A percentile compares a stretch with the other conserved stretches of the same genome.
Conservation (phyloP, 2,329 filamentous ascomycete genomes). For the Nannizziopsis barbatae region DNA sequence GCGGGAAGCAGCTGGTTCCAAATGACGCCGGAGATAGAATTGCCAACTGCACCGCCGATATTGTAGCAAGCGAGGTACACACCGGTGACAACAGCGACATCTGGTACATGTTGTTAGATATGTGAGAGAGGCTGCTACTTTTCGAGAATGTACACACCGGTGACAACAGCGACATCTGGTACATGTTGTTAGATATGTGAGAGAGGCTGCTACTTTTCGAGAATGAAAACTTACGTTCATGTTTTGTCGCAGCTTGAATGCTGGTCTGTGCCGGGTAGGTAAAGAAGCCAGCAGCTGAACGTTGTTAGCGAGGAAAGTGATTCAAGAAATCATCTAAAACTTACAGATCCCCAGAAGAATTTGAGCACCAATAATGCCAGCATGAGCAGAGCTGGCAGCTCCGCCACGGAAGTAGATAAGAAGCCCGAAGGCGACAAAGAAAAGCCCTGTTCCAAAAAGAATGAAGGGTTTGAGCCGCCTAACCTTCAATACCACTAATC, state of each 20-base stretch:
- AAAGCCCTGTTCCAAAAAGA: constrained; percentile 48
- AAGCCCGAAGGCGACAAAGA: constrained; percentile 55
- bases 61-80: constrained; percentile 54
- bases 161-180: constrained; percentile 51
- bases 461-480: constrained; percentile 55
- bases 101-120: constrained; percentile 15
- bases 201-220: neutral
- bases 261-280: constrained; percentile 42
- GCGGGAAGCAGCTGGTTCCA: constrained; percentile 49
- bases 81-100: constrained; percentile 54
- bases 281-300: constrained; percentile 48
- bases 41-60: constrained; percentile 50
- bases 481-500: constrained; percentile 46
- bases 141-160: constrained; percentile 51
- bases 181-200: constrained; percentile 1
- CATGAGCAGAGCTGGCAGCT: constrained; percentile 32
- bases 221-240: constrained; percentile 31
- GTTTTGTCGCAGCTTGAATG: constrained; percentile 42
- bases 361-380: constrained; percentile 52
- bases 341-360: constrained; percentile 49
- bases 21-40: constrained; percentile 50
- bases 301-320: constrained; percentile 1
- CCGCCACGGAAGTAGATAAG: constrained; percentile 54
- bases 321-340: neutral
- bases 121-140: too few species aligned